Conservation (phyloP, 331 rosid species). For the Saraca asoca region DNA sequence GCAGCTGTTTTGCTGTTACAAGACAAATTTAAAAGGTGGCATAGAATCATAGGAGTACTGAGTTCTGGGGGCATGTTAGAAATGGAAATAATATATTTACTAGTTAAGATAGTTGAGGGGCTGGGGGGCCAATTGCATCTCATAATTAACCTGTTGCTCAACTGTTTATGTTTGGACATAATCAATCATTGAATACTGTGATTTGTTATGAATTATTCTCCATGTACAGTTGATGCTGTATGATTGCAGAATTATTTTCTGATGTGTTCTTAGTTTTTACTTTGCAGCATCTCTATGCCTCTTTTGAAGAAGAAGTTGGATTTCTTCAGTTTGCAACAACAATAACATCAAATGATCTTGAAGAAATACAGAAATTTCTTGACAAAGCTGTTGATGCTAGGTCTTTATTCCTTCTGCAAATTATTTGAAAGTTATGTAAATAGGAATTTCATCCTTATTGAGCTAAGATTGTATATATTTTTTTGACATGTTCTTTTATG, state of each 20-base stretch:
- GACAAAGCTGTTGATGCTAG: conserved; percentile 70
- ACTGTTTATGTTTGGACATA: conserved; percentile 3
- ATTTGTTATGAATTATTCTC: conserved; percentile 13
- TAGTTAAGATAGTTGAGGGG: conserved; percentile 1
- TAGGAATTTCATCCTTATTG: conserved; percentile 14
- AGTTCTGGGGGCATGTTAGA: background rate
- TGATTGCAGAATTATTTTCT: conserved; percentile 19
- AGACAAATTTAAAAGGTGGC: conserved; percentile 5
- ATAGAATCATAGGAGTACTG: background rate
- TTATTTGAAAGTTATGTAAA: conserved; percentile 18
- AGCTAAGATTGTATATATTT: conserved; percentile 15
- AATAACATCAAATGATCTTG: conserved; percentile 82
- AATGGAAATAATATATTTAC: conserved; percentile 16
- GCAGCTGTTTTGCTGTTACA: conserved; percentile 5
- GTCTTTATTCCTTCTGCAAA: conserved; percentile 42
- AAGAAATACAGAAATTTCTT: conserved; percentile 86
- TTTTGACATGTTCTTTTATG: conserved; percentile 15
- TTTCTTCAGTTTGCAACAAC: conserved; percentile 81
- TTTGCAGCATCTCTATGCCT: conserved; percentile 73
- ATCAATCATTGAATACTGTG: conserved; percentile 15
- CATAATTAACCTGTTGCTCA: background rate
- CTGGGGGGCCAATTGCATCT: conserved; percentile 13
- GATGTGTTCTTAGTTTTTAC: conserved; percentile 29
- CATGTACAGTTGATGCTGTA: background rate
- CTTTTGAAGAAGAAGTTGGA: conserved; percentile 80